Percentiles rank a stretch among this genome's conserved stretches.
These are phyloP conservation scores for Nemophila menziesii DNA, from an alignment of 257 asterid genomes.

Conservation along the genomic window DNA sequence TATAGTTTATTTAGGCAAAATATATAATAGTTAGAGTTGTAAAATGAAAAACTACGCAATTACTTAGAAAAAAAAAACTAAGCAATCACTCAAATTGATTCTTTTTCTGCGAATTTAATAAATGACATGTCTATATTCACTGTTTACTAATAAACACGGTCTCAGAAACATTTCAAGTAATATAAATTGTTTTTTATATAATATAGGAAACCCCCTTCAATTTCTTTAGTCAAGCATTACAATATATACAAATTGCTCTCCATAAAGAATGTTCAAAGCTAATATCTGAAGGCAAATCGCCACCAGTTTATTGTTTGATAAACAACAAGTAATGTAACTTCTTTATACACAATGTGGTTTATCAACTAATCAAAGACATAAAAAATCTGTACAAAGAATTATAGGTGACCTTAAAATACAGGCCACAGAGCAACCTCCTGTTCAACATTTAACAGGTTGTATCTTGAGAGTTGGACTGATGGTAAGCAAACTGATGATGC, in stretches of 20 bases:
- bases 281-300: not conserved
- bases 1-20: too few relatives aligned
- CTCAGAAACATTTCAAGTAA: not conserved
- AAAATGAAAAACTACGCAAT: too few relatives aligned
- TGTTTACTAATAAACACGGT: too few relatives aligned
- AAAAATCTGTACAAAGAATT: slow-evolving; percentile 9
- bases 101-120: too few relatives aligned
- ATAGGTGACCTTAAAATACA: slow-evolving; percentile 25
- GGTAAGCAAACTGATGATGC: slow-evolving; percentile 53
- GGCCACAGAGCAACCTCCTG: slow-evolving; percentile 29
- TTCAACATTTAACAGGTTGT: slow-evolving; percentile 37
- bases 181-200: not conserved
- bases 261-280: too few relatives aligned
- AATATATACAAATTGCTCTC: too few relatives aligned
- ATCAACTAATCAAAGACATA: slow-evolving; percentile 4
- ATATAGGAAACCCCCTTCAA: not conserved
- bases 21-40: too few relatives aligned
- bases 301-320: slow-evolving; percentile 9
- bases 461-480: slow-evolving; percentile 76
- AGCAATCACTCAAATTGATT: too few relatives aligned
- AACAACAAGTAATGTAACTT: slow-evolving; percentile 5
- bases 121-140: too few relatives aligned
- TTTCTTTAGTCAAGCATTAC: not conserved
- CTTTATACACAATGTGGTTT: slow-evolving; percentile 3
- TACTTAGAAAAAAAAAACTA: too few relatives aligned